phyloP scores from a whole-genome alignment of 306 rosid species.

The Rubus idaeus region DNA sequence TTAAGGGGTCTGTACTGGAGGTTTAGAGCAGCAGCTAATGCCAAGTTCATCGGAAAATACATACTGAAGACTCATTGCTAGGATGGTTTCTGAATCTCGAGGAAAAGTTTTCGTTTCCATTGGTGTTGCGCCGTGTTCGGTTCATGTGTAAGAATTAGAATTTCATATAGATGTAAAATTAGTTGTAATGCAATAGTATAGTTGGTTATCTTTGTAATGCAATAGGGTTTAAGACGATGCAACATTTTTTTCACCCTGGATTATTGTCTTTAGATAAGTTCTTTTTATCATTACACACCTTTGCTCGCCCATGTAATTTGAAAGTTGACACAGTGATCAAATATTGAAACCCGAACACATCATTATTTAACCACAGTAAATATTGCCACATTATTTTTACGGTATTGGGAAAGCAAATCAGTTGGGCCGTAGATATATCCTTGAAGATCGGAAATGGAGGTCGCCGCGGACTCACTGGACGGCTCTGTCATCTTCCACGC shows the following conservation, averaged over 20 bases:
- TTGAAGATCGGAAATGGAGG: constrained; percentile 39
- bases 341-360: not conserved
- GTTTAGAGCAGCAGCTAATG: not conserved
- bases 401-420: not conserved
- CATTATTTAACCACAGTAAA: not conserved
- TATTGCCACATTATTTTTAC: not conserved
- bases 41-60: not conserved
- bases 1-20: not conserved
- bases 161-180: not conserved
- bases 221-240: not conserved
- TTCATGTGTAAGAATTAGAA: too few relatives aligned
- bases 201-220: not conserved
- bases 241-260: not conserved
- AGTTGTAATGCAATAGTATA: not conserved
- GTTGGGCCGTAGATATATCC: not conserved
- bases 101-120: not conserved
- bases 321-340: too few relatives aligned
- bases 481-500: constrained; percentile 58
- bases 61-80: not conserved
- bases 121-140: too few relatives aligned
- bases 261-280: not conserved
- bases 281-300: too few relatives aligned
- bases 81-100: not conserved
- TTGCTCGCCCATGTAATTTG: not conserved
- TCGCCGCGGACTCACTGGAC: constrained; percentile 46